Percentiles rank a stretch among this genome's conserved stretches.
These are phyloP conservation scores for Basipetospora sp. DNA, from an alignment of 2,329 filamentous ascomycete genomes.

Conservation along the genomic window DNA sequence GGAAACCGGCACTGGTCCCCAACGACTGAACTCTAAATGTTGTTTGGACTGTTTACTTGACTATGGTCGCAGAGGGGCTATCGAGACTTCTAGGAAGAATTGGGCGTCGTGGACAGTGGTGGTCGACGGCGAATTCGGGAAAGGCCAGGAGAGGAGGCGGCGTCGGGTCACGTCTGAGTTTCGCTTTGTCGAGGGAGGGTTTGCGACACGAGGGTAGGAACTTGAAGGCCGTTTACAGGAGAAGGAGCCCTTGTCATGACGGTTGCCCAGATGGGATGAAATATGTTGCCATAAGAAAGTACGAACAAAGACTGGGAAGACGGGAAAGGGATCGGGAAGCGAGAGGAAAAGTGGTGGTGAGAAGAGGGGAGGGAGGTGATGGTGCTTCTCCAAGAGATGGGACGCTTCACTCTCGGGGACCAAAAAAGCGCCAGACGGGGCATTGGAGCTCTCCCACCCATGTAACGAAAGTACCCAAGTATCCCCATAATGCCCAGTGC, in stretches of 20 bases:
- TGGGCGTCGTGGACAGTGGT: not conserved
- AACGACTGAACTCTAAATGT: not conserved
- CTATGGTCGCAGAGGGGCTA: not conserved
- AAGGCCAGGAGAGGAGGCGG: conserved; percentile 1
- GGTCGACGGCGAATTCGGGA: not conserved
- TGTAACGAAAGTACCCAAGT: too few relatives aligned
- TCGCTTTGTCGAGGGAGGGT: conserved; percentile 1
- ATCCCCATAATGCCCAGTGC: too few relatives aligned
- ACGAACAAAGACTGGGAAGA: not conserved
- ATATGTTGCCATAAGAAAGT: not conserved
- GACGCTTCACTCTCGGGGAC: conserved; percentile 1
- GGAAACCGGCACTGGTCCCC: not conserved
- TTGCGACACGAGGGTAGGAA: conserved; percentile 3
- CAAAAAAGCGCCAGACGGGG: conserved; percentile 1
- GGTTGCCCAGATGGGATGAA: not conserved
- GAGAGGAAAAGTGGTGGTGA: conserved; percentile 4
- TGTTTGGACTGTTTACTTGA: too few relatives aligned
- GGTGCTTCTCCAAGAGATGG: conserved; percentile 5
- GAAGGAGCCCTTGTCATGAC: conserved; percentile 5
- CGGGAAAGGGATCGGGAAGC: not conserved
- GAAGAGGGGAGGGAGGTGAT: not conserved
- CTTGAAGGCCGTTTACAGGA: not conserved
- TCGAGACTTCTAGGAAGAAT: not conserved
- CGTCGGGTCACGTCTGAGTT: conserved; percentile 2
- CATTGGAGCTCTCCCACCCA: too few relatives aligned